A percentile compares a stretch with the other conserved stretches of the same genome.
These are phyloP conservation scores for Zea mays DNA, from an alignment of 176 grass and related monocot species.

Conservation along the genomic window DNA sequence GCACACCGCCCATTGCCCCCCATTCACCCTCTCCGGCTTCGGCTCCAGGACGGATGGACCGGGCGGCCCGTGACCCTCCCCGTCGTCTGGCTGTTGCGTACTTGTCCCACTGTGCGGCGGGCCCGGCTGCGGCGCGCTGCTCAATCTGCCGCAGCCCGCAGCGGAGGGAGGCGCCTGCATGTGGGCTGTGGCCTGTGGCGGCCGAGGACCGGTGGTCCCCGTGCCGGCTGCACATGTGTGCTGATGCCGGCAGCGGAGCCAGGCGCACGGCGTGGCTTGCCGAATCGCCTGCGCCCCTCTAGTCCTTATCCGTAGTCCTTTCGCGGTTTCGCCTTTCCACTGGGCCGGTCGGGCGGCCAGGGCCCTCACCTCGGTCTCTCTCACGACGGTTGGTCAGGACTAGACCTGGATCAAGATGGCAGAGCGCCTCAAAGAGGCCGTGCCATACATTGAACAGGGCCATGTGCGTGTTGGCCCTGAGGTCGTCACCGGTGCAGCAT, in stretches of 20 bases:
- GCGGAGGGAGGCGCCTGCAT: conserved; percentile 41
- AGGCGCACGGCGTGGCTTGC: conserved; percentile 1
- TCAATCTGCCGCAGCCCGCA: too few relatives aligned
- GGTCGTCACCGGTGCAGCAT: conserved; percentile 68
- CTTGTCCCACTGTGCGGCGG: too few relatives aligned
- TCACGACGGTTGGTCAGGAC: too few relatives aligned
- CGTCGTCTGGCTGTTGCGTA: too few relatives aligned
- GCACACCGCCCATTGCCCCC: too few relatives aligned
- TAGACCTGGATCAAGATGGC: conserved; percentile 55
- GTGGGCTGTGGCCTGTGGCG: conserved; percentile 32
- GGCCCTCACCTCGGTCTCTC: not conserved
- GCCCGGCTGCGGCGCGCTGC: too few relatives aligned
- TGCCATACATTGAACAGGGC: conserved; percentile 82
- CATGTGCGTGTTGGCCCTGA: conserved; percentile 79
- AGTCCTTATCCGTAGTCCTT: conserved; percentile 43
- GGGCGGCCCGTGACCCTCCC: too few relatives aligned
- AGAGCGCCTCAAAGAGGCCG: conserved; percentile 79
- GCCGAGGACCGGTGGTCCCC: conserved; percentile 21
- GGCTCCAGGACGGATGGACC: too few relatives aligned
- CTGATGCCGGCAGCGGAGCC: conserved; percentile 32
- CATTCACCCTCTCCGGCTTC: too few relatives aligned
- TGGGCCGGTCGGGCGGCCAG: not conserved
- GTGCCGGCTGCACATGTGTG: conserved; percentile 41
- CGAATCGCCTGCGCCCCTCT: conserved; percentile 8
- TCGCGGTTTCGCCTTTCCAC: not conserved